Base-by-base conservation (phyloP, 2,329 filamentous ascomycete species). In the Bipolaris sorokiniana region DNA sequence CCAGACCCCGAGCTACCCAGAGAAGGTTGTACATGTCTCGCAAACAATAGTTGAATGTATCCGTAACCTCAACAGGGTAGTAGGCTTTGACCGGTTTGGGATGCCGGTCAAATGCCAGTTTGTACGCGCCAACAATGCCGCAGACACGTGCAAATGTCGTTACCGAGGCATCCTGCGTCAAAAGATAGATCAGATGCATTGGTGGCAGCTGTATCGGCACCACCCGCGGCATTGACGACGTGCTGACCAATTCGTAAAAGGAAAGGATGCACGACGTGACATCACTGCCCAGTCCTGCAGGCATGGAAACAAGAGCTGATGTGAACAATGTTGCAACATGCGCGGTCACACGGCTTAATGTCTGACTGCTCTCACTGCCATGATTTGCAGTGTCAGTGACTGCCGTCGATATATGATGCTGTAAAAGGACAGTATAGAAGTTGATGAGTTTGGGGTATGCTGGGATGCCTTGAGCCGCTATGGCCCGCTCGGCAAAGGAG, bases 21-120 rank as follows among this genome's bases (percentile, higher is more conserved):
- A 95, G 75, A 48, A 90, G 86, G 71, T 96, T 96, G 79, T 91
- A 93, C 31, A 92, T 84, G 71, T 96, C 92, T 86, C 95, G 93
- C 31, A 96, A 83, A 72, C 90, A 92, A 20, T 89, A 89, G 72
- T 96, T 96, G 78, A 95, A 93, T 22, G 83, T 78, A 62, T 86
- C 85, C 38, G 74, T 75, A 44, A 59, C 61, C 68, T 66, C 45
- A 63, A 54, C 37, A 48, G 71, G 46, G 63, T 74, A 64, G 64
- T 73, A 65, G 66, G 69, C 59, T 70, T 79, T 51, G 68, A 76
- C 61, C 10, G 73, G 82, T 71, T 52, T 77, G 20, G 78, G 85
- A 55, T 88, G 86, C 23, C 79, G 76, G 70, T 94, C 90, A 67
- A 94, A 91, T 0, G 88, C 86, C 22, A 81, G 81, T 74, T 95